Evolutionary conservation across 2,329 filamentous ascomycete genomes (phyloP).

Genomic region (Aspergillus nomiae): DNA sequence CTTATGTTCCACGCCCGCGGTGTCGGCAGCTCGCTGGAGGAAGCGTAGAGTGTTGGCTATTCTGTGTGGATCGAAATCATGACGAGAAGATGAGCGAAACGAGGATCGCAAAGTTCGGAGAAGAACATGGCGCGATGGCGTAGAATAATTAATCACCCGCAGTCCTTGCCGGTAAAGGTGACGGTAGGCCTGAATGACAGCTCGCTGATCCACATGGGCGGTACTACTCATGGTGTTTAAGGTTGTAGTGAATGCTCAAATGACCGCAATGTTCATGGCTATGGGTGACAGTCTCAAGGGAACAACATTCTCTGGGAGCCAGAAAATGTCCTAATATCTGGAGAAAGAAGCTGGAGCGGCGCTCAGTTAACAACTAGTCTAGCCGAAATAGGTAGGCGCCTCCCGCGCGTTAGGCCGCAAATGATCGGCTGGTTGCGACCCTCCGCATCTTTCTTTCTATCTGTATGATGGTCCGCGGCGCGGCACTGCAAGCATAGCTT

Average conservation of each 20-base stretch:
- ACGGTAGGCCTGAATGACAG: conserved; percentile 57
- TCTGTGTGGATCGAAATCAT: conserved; percentile 41
- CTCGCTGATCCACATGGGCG: conserved; percentile 22
- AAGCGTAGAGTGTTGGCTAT: conserved; percentile 51
- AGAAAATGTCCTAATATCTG: too few relatives aligned
- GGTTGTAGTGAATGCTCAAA: background rate
- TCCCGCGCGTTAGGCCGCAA: conserved; percentile 25
- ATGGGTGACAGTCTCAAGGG: background rate
- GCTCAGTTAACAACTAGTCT: conserved; percentile 20
- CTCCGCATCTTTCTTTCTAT: conserved; percentile 9
- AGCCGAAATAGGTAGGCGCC: conserved; percentile 24
- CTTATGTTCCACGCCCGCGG: conserved; percentile 48
- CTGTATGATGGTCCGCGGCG: background rate
- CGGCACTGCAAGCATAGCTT: background rate
- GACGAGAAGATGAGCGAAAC: conserved; percentile 40
- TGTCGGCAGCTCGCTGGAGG: conserved; percentile 42
- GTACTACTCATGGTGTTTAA: conserved; percentile 11
- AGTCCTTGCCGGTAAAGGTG: conserved; percentile 57
- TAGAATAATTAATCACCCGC: conserved; percentile 59
- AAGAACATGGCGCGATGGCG: conserved; percentile 58
- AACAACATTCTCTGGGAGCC: background rate
- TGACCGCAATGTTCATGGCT: background rate
- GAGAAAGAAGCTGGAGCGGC: background rate
- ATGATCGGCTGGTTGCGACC: conserved; percentile 16
- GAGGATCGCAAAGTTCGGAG: conserved; percentile 46